Percentiles rank a stretch among this genome's conserved stretches.
phyloP scores from a whole-genome alignment of 768 basidiomycete species.

The Serendipita vermifera region DNA sequence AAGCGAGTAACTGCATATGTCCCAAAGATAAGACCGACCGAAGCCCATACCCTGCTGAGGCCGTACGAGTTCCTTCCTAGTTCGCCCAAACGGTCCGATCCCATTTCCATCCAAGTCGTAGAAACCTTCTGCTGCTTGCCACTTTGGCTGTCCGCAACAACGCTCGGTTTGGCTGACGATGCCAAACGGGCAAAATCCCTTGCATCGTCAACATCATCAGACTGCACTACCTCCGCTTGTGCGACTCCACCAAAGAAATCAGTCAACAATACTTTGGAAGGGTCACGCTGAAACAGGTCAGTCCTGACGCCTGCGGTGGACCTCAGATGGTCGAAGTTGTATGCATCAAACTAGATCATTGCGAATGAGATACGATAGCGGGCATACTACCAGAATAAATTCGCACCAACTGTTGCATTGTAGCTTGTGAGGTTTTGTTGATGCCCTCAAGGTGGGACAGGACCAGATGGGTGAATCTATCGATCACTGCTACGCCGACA shows the following conservation, averaged over 20 bases:
- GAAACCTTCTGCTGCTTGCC: too few species aligned
- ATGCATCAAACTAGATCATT: conserved; percentile 57
- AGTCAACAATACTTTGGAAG: conserved; percentile 43
- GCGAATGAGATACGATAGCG: background rate
- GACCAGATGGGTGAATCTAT: conserved; percentile 84
- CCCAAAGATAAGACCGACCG: too few species aligned
- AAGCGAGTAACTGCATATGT: too few species aligned
- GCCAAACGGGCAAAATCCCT: too few species aligned
- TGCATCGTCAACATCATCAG: too few species aligned
- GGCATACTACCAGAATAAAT: background rate
- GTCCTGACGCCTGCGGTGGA: conserved; percentile 85
- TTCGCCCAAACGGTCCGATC: too few species aligned
- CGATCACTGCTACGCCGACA: conserved; percentile 91
- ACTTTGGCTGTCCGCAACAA: too few species aligned
- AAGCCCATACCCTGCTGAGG: too few species aligned
- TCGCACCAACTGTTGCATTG: conserved; percentile 75
- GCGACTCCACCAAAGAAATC: conserved; percentile 86
- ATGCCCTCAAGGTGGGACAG: conserved; percentile 85
- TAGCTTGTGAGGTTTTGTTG: conserved; percentile 74
- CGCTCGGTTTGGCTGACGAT: too few species aligned
- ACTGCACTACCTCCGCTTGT: conserved; percentile 51
- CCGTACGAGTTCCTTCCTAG: too few species aligned
- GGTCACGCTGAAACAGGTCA: conserved; percentile 56
- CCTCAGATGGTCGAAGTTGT: conserved; percentile 57
- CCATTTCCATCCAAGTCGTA: too few species aligned